Conservation (phyloP, 2,329 filamentous ascomycete genomes). For the Cytospora paraplurivora region DNA sequence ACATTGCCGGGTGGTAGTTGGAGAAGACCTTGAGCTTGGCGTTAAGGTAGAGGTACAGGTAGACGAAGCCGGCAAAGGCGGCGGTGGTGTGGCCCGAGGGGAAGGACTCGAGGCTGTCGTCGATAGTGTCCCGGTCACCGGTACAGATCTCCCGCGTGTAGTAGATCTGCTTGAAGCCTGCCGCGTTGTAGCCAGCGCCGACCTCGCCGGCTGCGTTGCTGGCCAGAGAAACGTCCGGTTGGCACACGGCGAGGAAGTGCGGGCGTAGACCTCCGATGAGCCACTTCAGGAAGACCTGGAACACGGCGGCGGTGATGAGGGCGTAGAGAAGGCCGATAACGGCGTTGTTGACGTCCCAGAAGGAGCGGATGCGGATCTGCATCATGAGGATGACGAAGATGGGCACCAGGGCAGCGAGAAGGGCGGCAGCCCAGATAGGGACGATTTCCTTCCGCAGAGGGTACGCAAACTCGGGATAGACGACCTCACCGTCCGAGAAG, state of each 20-base stretch:
- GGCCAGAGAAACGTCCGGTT: conserved; percentile 55
- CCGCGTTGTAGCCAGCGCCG: conserved; percentile 47
- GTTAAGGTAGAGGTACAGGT: conserved; percentile 73
- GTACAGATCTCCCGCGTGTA: conserved; percentile 72
- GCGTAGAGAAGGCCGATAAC: conserved; percentile 70
- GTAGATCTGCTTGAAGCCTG: conserved; percentile 59
- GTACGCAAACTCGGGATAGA: conserved; percentile 71
- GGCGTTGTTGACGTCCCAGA: conserved; percentile 73
- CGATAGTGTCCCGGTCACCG: conserved; percentile 63
- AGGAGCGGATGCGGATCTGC: conserved; percentile 68
- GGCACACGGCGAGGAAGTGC: conserved; percentile 71
- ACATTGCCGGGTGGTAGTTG: conserved; percentile 73
- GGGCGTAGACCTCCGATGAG: conserved; percentile 74
- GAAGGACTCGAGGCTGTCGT: conserved; percentile 71
- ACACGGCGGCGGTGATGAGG: conserved; percentile 70
- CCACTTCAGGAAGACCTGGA: conserved; percentile 77
- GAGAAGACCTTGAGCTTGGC: conserved; percentile 76
- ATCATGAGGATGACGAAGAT: conserved; percentile 65
- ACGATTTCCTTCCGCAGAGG: conserved; percentile 70
- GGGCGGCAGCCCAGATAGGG: conserved; percentile 69
- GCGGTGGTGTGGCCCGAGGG: conserved; percentile 75
- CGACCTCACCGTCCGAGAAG: conserved; percentile 67
- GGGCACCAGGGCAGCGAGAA: conserved; percentile 66
- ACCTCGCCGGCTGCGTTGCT: conserved; percentile 45
- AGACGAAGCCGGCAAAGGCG: conserved; percentile 72